These are phyloP conservation scores for Chalciporus sp. DNA, from an alignment of 1,284 basidiomycete genomes.

Conservation along the genomic window DNA sequence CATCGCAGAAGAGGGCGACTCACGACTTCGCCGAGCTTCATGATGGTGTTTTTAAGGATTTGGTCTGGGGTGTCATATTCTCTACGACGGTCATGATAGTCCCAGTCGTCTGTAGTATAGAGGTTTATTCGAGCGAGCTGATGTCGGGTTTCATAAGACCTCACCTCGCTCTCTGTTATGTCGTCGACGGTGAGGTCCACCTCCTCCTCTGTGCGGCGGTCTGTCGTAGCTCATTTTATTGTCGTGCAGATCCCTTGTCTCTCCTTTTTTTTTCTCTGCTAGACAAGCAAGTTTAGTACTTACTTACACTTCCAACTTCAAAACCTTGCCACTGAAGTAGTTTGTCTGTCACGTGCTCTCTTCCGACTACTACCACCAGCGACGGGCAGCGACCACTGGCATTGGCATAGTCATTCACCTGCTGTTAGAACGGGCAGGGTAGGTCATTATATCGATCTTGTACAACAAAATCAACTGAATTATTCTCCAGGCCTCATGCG, in stretches of 20 bases:
- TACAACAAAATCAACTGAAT: neutral
- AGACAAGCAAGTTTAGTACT: neutral
- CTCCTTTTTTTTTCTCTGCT: neutral
- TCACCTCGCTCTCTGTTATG: constrained; percentile 47
- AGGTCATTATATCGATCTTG: constrained; percentile 1
- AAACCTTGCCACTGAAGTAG: neutral
- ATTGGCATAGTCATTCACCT: neutral
- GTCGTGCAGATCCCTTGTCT: neutral
- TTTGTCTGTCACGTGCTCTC: constrained; percentile 23
- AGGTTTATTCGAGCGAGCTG: neutral
- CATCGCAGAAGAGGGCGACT: constrained; percentile 34
- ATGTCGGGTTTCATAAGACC: constrained; percentile 16
- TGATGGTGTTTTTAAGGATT: constrained; percentile 67
- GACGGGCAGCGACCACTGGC: neutral
- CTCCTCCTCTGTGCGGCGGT: constrained; percentile 40
- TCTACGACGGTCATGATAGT: constrained; percentile 64
- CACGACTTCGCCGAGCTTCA: constrained; percentile 84
- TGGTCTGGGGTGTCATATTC: constrained; percentile 75
- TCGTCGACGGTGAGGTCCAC: constrained; percentile 41
- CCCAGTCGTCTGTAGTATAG: constrained; percentile 47
- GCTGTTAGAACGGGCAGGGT: constrained; percentile 15
- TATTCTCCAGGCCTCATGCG: constrained; percentile 45
- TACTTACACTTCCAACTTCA: no score
- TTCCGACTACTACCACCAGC: neutral
- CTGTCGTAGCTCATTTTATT: constrained; percentile 49